Conservation (phyloP, 805 yeast species). For the Starmera amethionina region DNA sequence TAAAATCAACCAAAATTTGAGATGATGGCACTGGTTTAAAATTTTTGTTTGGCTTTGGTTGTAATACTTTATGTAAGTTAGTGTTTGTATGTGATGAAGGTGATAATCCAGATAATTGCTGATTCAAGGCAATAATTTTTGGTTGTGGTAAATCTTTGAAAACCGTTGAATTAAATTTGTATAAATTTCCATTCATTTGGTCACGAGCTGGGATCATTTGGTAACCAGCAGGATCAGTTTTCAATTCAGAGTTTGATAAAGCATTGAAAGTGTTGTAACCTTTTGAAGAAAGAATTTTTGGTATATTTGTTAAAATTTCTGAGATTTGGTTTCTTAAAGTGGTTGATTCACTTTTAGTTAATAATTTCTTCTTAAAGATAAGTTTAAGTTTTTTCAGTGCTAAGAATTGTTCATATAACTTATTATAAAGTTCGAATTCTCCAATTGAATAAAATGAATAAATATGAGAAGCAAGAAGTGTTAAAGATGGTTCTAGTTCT, state of each 20-base stretch:
- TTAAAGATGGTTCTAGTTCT: constrained; percentile 50
- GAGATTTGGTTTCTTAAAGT: constrained; percentile 42
- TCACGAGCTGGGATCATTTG: constrained; percentile 62
- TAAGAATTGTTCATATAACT: constrained; percentile 41
- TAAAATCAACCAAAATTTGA: constrained; percentile 70
- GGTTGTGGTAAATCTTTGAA: constrained; percentile 31
- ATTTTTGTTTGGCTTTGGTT: constrained; percentile 36
- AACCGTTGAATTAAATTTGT: constrained; percentile 23
- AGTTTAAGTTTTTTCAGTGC: constrained; percentile 51
- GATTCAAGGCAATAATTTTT: constrained; percentile 54
- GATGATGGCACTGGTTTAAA: constrained; percentile 38
- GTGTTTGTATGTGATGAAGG: constrained; percentile 54
- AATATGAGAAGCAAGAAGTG: constrained; percentile 51
- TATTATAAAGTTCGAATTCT: constrained; percentile 53
- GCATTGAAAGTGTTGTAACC: constrained; percentile 24
- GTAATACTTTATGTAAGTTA: constrained; percentile 24
- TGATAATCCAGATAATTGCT: constrained; percentile 60
- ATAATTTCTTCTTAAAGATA: constrained; percentile 37
- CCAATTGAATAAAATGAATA: constrained; percentile 64
- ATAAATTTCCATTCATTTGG: constrained; percentile 45
- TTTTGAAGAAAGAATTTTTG: constrained; percentile 47
- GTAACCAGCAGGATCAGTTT: constrained; percentile 50
- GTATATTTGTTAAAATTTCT: constrained; percentile 42
- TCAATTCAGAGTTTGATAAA: constrained; percentile 15
- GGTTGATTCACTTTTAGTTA: constrained; percentile 43